Base-by-base conservation (phyloP, 495 filamentous ascomycete genomes). In the Glarea lozoyensis region DNA sequence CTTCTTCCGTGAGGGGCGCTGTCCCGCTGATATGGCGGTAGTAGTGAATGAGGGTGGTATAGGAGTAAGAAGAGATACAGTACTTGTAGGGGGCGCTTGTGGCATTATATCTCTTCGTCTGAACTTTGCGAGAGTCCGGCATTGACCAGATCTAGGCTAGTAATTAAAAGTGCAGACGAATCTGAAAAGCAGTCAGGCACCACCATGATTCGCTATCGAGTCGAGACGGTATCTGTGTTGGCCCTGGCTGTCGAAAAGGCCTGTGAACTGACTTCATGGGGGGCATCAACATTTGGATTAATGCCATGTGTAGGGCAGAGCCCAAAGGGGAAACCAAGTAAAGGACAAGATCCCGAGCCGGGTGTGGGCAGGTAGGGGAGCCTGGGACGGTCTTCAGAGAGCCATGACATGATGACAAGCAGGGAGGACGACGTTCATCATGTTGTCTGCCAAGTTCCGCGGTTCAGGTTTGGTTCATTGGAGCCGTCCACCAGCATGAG, bases 101-200 rank as follows among this genome's bases (percentile, higher is more conserved):
- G 43, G 53, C 53, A 52, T 55, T 55, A 55, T 55, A 55, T 49
- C 45, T 49, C 20, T n/a, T 49, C 53, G 45, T 55, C 48, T 43
- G 53, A 52, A 52, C 44, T 52, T 42, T 46, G 20, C 37, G 24
- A 45, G 32, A 45, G 22, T 12, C 42, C 42, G 37, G 52, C 52
- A 55, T 55, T 55, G 30, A 55, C 40, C 34, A 10, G 33, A 21
- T 27, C 37, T 29, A 7, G 46, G 45, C 25, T 45, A 55, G 23
- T 45, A 52, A 49, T 52, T 55, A 52, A 55, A 52, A 41, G 45
- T 24, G 31, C 41, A 33, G 53, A 52, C 44, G 38, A 42, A 45
- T 38, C 44, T 44, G 42, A 46, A 23, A 40, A 43, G 43, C 24
- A 30, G 38, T 47, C 32, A 55, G 46, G 46, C 41, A 31, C 27